Conservation (phyloP, 257 asterid species). For the Jasminum sambac region DNA sequence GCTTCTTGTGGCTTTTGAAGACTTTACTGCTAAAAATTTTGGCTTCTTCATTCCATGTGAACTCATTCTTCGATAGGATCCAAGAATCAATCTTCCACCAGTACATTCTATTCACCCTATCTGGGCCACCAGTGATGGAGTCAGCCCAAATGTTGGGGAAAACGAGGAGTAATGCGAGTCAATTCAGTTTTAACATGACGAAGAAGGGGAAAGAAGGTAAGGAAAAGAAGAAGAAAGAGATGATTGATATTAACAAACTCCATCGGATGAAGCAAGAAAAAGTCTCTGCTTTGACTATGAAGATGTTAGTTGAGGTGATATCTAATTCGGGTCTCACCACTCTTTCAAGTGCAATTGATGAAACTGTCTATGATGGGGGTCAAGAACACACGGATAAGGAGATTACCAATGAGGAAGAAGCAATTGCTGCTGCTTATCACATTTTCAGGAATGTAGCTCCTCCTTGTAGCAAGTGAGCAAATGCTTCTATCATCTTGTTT, state of each 20-base stretch:
- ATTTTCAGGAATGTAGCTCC: conserved; percentile 76
- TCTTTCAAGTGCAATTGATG: conserved; percentile 60
- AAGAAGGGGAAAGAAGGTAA: conserved; percentile 63
- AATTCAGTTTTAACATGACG: conserved; percentile 46
- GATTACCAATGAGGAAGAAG: conserved; percentile 80
- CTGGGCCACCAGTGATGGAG: conserved; percentile 77
- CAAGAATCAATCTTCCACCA: conserved; percentile 76
- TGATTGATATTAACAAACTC: conserved; percentile 62
- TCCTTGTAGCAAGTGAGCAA: conserved; percentile 73
- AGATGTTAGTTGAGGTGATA: conserved; percentile 69
- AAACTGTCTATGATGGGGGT: conserved; percentile 35
- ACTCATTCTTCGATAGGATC: conserved; percentile 79
- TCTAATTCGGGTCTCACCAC: conserved; percentile 75
- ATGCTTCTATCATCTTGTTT: neutral
- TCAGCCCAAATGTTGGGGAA: conserved; percentile 50
- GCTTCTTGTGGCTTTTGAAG: conserved; percentile 76
- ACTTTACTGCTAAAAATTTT: conserved; percentile 68
- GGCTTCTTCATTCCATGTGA: conserved; percentile 81
- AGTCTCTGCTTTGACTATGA: conserved; percentile 92
- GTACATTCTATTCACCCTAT: conserved; percentile 58
- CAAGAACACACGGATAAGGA: conserved; percentile 63
- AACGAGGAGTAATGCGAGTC: conserved; percentile 48
- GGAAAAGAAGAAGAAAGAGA: conserved; percentile 49
- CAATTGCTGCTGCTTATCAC: conserved; percentile 84
- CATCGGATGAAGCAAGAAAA: conserved; percentile 80